Evolutionary conservation across 2,329 filamentous ascomycete species (phyloP).

Genomic region (Apiospora hydei): DNA sequence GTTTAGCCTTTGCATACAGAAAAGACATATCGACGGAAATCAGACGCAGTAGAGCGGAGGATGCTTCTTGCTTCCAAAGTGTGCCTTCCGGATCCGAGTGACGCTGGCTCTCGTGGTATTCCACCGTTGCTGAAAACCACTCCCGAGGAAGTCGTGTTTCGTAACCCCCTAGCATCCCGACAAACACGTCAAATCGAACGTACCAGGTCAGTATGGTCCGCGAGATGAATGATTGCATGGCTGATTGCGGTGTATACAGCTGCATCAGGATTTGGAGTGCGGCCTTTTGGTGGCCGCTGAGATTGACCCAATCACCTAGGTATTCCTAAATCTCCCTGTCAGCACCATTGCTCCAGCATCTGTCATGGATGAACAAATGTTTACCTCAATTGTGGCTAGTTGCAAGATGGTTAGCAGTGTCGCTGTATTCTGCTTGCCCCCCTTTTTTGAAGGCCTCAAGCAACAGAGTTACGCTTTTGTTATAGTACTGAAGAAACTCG

Average conservation of each 20-base stretch:
- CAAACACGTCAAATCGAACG: conserved; percentile 83
- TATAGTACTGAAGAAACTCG: conserved; percentile 89
- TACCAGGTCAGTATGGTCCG: conserved; percentile 89
- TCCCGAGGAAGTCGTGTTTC: conserved; percentile 75
- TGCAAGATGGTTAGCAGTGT: conserved; percentile 90
- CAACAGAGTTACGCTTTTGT: conserved; percentile 82
- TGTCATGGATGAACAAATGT: background rate
- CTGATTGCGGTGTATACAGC: conserved; percentile 78
- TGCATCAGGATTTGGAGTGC: conserved; percentile 82
- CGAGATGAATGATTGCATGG: conserved; percentile 73
- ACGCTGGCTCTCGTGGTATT: conserved; percentile 68
- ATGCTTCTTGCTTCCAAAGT: conserved; percentile 71
- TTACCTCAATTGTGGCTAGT: conserved; percentile 90
- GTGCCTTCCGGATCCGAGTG: conserved; percentile 67
- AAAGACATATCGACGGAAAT: conserved; percentile 83
- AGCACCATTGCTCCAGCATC: background rate
- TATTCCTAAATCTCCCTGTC: conserved; percentile 71
- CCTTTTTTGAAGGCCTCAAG: conserved; percentile 74
- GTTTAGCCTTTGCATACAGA: conserved; percentile 73
- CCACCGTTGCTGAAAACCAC: conserved; percentile 75
- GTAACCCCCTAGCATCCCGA: conserved; percentile 82
- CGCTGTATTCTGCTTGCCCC: conserved; percentile 72
- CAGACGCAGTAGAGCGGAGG: conserved; percentile 71
- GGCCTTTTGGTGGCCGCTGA: conserved; percentile 91
- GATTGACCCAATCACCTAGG: conserved; percentile 92